These are phyloP conservation scores for Prototheca cutis DNA, from an alignment of 163 green algal species.

Conservation along the genomic window DNA sequence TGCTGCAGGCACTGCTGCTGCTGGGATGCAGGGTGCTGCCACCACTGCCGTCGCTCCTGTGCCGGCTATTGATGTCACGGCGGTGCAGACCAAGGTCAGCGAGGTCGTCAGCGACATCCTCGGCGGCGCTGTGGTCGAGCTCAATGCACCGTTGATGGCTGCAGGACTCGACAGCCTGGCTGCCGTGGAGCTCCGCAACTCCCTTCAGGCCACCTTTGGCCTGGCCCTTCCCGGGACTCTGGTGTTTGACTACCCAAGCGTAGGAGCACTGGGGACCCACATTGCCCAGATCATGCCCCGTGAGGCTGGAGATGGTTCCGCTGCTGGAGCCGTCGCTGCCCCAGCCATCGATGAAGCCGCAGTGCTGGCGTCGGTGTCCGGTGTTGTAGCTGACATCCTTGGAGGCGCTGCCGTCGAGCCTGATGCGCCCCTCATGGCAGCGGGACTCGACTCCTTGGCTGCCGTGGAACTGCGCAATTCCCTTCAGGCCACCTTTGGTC, in stretches of 20 bases:
- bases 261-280: slow-evolving; percentile 36
- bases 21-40: not conserved
- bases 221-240: slow-evolving; percentile 44
- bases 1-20: not conserved
- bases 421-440: slow-evolving; percentile 56
- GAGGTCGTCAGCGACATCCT: slow-evolving; percentile 26
- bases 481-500: slow-evolving; percentile 27
- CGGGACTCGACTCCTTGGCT: slow-evolving; percentile 67
- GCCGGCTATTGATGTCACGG: no score
- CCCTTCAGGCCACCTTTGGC: slow-evolving; percentile 28
- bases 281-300: slow-evolving; percentile 17
- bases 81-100: not conserved
- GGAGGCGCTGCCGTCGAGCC: slow-evolving; percentile 15
- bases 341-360: no score
- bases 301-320: not conserved
- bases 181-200: slow-evolving; percentile 64
- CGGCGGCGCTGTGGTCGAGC: slow-evolving; percentile 15
- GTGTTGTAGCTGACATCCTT: slow-evolving; percentile 24
- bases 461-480: slow-evolving; percentile 64
- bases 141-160: slow-evolving; percentile 54
- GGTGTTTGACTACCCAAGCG: slow-evolving; percentile 74
- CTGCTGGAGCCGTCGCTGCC: no score
- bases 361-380: not conserved
- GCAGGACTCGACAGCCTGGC: slow-evolving; percentile 68
- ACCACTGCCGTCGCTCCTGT: no score